Conservation (phyloP, 1,139 yeast genomes). For the Lodderomyces margitis region DNA sequence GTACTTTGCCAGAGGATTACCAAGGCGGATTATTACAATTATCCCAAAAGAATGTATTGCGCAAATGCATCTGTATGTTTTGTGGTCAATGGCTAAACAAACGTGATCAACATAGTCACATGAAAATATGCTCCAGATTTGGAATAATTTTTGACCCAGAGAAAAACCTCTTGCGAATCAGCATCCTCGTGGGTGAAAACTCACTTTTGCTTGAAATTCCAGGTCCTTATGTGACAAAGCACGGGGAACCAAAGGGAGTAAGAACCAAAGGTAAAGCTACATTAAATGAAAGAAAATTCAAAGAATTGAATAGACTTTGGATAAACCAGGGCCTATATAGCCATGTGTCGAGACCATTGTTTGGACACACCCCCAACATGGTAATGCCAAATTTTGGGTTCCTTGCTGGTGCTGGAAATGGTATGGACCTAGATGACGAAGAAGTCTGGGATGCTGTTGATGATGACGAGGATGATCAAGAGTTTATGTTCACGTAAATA, state of each 20-base stretch:
- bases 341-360: slow-evolving; percentile 33
- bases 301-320: slow-evolving; percentile 58
- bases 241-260: slow-evolving; percentile 67
- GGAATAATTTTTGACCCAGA: slow-evolving; percentile 48
- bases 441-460: slow-evolving; percentile 12
- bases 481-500: slow-evolving; percentile 6
- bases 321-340: slow-evolving; percentile 50
- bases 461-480: slow-evolving; percentile 20
- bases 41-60: slow-evolving; percentile 25
- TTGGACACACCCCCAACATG: slow-evolving; percentile 21
- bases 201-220: slow-evolving; percentile 35
- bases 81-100: slow-evolving; percentile 26
- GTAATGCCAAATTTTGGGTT: slow-evolving; percentile 9
- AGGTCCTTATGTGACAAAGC: slow-evolving; percentile 69
- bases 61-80: slow-evolving; percentile 33
- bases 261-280: slow-evolving; percentile 53
- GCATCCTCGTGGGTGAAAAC: slow-evolving; percentile 29
- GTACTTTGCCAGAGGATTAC: slow-evolving; percentile 37
- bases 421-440: slow-evolving; percentile 19
- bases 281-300: slow-evolving; percentile 51
- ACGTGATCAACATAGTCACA: slow-evolving; percentile 21
- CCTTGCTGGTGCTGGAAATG: slow-evolving; percentile 9
- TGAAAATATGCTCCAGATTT: slow-evolving; percentile 27
- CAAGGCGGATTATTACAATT: slow-evolving; percentile 22
- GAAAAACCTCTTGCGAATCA: slow-evolving; percentile 34